Base-by-base conservation (phyloP, 768 basidiomycete species). In the Lentinula detonsa region DNA sequence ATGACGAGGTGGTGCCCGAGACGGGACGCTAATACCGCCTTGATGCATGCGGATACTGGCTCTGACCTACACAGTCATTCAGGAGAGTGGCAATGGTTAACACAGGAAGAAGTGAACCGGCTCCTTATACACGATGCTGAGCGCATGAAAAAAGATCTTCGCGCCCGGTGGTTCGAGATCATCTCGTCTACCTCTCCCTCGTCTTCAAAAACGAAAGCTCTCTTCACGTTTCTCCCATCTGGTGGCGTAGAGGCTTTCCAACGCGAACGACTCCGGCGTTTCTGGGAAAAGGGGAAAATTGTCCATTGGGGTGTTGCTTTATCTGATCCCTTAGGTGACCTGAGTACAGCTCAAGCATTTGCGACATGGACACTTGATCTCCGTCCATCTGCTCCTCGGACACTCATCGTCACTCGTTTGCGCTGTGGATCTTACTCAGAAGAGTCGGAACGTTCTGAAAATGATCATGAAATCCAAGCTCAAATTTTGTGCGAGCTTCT, bases 241-340 rank as follows among this genome's bases (percentile, higher is more conserved):
- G 61, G 71, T 18, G 82, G 83, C n/a, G 77, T 84, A 9, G 81
- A 75, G n/a, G 76, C 75, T 11, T 81, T 75, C 64, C 75, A 75
- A 55, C 65, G 79, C 37, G 69, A 69, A 54, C 69, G 79, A 39
- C 56, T 60, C 18, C 33, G 54, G 39, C 46, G 60, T 18, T 50
- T 62, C 16, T 35, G 57, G 15, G 63, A 66, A 50, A 35, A 28
- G 10, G 21, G 61, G 21, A 37, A 43, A 34, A 45, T 57, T 33
- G 45, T 13, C 3, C 37, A 48, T 37, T 43, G 65, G 56, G 45
- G 59, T 34, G 31, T 66, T 6, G 37, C 37, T 55, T 28, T 55
- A 11, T 40, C 10, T 21, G 53, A 54, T 39, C 21, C 23, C 8
- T 13, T 21, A 18, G 18, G 33, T 7, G 51, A 43, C 2, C 42